These are phyloP conservation scores for Xylaria arbuscula DNA, from an alignment of 2,329 filamentous ascomycete genomes.

Conservation along the genomic window DNA sequence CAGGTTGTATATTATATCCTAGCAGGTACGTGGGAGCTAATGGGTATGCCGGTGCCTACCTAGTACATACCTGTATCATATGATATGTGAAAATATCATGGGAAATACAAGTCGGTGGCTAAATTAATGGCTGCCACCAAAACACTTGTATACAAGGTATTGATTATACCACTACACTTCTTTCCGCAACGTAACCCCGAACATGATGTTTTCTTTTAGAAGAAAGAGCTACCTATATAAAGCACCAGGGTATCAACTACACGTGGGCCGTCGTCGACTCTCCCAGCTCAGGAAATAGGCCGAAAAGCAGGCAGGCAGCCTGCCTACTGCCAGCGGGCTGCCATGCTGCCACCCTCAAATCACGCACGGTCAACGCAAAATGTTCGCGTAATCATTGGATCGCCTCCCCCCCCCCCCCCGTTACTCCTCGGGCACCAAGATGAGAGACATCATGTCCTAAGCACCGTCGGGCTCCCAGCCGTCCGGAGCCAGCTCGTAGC, in stretches of 20 bases:
- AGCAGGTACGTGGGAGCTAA: neutral
- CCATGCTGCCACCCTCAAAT: conserved; percentile 17
- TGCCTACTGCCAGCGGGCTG: too few relatives aligned
- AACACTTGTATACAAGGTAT: too few relatives aligned
- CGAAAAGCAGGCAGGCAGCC: conserved; percentile 1
- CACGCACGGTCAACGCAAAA: neutral
- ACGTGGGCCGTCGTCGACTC: neutral
- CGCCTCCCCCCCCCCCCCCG: neutral
- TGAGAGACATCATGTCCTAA: neutral
- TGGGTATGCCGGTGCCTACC: too few relatives aligned
- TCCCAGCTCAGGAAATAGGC: conserved; percentile 7
- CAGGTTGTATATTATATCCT: neutral
- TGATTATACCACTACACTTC: neutral
- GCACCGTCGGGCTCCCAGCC: conserved; percentile 42
- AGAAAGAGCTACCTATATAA: neutral
- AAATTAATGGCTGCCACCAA: neutral
- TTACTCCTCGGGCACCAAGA: neutral
- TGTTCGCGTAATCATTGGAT: conserved; percentile 12
- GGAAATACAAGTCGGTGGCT: neutral
- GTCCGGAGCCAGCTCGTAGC: conserved; percentile 43
- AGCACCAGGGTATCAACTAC: conserved; percentile 6
- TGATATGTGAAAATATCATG: neutral
- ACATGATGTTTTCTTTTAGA: neutral
- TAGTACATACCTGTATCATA: neutral
- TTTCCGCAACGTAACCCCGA: conserved; percentile 4